phyloP scores from a whole-genome alignment of 176 grass and related monocot species.

The Oryza punctata region DNA sequence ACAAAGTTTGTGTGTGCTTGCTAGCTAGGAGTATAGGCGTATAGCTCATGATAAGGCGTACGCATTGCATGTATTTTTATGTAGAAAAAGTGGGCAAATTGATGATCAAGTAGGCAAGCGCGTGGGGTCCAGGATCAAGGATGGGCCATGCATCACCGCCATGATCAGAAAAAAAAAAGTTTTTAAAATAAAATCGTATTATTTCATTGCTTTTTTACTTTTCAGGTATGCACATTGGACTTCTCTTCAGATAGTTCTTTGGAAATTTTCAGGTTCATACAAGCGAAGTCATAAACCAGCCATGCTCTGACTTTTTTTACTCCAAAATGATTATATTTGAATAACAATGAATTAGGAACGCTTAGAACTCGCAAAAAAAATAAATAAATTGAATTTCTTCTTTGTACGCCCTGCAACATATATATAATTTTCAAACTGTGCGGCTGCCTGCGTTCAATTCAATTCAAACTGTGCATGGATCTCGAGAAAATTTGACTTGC shows the following conservation, averaged over 20 bases:
- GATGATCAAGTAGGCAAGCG: slow-evolving; percentile 4
- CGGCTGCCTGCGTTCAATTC: neutral
- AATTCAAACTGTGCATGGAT: neutral
- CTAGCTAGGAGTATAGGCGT: neutral
- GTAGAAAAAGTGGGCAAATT: neutral
- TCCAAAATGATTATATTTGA: neutral
- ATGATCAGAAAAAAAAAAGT: slow-evolving; percentile 11
- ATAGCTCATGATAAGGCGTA: neutral
- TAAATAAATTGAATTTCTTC: too few species aligned
- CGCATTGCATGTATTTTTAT: slow-evolving; percentile 7
- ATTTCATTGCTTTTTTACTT: neutral
- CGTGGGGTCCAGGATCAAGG: slow-evolving; percentile 26
- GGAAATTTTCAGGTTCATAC: neutral
- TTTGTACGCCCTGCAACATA: too few species aligned
- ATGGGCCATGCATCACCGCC: neutral
- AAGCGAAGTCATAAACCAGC: neutral
- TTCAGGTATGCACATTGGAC: neutral
- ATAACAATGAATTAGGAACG: neutral
- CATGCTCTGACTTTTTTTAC: neutral
- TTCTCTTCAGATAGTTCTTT: neutral
- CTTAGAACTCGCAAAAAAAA: neutral
- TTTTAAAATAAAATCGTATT: neutral
- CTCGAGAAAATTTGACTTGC: neutral
- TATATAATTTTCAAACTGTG: neutral
- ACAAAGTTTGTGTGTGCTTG: neutral